Evolutionary conservation across 306 rosid species (phyloP).

Genomic region (Begonia masoniana): DNA sequence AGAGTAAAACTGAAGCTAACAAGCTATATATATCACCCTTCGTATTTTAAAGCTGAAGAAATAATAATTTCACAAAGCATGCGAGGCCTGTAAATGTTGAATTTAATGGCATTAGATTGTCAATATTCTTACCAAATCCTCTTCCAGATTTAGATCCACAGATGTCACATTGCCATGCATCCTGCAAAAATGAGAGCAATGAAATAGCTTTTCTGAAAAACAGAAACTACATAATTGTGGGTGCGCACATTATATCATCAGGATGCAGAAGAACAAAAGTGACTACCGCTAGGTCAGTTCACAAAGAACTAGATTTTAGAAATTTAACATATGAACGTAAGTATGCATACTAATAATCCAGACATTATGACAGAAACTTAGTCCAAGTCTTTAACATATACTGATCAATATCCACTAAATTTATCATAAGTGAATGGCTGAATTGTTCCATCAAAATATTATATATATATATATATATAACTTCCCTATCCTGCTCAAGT

Average conservation of each 20-base stretch:
- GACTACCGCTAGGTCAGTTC: too few relatives aligned
- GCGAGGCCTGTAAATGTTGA: neutral
- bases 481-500: neutral
- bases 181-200: slow-evolving; percentile 26
- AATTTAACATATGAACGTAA: too few relatives aligned
- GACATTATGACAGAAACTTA: neutral
- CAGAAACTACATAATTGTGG: too few relatives aligned
- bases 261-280: too few relatives aligned
- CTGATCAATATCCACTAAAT: neutral
- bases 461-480: too few relatives aligned
- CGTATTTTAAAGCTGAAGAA: too few relatives aligned
- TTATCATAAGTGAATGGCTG: neutral
- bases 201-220: neutral
- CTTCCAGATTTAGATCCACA: slow-evolving; percentile 94
- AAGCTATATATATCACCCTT: too few relatives aligned
- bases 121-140: slow-evolving; percentile 73
- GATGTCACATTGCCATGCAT: slow-evolving; percentile 93
- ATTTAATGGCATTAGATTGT: too few relatives aligned
- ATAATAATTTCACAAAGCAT: neutral
- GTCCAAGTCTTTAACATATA: neutral
- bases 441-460: too few relatives aligned
- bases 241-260: too few relatives aligned
- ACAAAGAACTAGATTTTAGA: too few relatives aligned
- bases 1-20: too few relatives aligned
- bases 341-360: neutral